Base-by-base conservation (phyloP, 345 rosid genomes). In the Erucastrum elatum region DNA sequence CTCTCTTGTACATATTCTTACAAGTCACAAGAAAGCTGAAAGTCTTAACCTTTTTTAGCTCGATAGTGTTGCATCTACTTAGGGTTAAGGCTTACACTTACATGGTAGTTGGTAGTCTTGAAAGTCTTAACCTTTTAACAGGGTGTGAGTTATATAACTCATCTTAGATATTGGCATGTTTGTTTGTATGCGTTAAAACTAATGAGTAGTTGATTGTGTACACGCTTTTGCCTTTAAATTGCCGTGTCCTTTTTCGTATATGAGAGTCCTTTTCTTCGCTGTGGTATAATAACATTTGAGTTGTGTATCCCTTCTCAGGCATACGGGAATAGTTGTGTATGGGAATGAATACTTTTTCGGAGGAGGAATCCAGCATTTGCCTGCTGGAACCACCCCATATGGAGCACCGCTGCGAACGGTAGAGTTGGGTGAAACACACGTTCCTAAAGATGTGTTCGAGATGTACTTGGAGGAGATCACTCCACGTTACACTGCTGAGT, bases 381-480 rank as follows among this genome's bases (percentile, higher is more conserved):
- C 85, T 27, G 88, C 82, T 68, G 98, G 98, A 77, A 79, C 79
- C 16, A 89, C 99, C 37, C 96, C 88, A 0, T 93, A 95, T 71
- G 99, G 99, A 33, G 80, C 66, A 44, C 97, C 98, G 1, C 12
- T 90, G 4, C 89, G 88, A 62, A 92, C 84, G 0, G 73, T 93
- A 7, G 93, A 95, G 60, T 60, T 95, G 85, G 99, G 99, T 33
- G 80, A 83, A 37, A 85, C 99, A 33, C 91, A 91, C 74, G 91
- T 95, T 9, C 94, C 98, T 27, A 77, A 95, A 77, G 96, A 95
- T 37, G 89, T 91, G n/a, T 93, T 95, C 66, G 98, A 95, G 84
- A 76, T 85, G 86, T 95, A 91, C 80, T 82, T 95, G 84, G 85
- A 87, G 62, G 97, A 95, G 75, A 95, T 95, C 31, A 82, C 89